phyloP scores from a whole-genome alignment of 495 filamentous ascomycete species.

The Chaetomium cochliodes region DNA sequence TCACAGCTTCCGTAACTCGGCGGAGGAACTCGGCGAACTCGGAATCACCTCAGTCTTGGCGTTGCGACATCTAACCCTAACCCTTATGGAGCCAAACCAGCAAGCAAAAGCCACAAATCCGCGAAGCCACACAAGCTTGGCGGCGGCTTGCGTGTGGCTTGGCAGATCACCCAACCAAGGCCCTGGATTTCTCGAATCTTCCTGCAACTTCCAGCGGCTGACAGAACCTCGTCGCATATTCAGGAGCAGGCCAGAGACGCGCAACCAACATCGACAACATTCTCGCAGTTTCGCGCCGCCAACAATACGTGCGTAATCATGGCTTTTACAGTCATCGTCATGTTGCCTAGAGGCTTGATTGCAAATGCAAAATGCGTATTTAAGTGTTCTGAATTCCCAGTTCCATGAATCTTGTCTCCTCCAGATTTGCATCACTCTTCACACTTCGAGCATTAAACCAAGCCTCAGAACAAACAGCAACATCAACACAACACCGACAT shows the following conservation, averaged over 20 bases:
- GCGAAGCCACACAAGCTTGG: background rate
- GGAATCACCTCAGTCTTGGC: too few relatives aligned
- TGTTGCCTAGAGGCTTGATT: background rate
- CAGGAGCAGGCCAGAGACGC: background rate
- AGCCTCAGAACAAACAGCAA: background rate
- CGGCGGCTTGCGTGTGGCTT: background rate
- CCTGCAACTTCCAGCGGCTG: constrained; percentile 7
- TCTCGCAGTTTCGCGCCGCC: constrained; percentile 17
- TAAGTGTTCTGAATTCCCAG: constrained; percentile 11
- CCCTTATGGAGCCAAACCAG: too few relatives aligned
- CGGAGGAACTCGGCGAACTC: too few relatives aligned
- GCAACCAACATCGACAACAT: constrained; percentile 14
- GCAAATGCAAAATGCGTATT: constrained; percentile 1
- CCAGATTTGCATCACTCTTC: constrained; percentile 1
- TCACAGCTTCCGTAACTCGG: too few relatives aligned
- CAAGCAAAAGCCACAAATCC: too few relatives aligned
- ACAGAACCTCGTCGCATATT: background rate
- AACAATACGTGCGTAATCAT: background rate
- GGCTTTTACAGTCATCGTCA: background rate
- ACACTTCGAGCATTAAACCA: constrained; percentile 1
- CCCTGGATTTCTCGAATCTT: constrained; percentile 9
- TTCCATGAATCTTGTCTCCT: constrained; percentile 16
- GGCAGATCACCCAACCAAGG: background rate
- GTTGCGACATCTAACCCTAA: too few relatives aligned
- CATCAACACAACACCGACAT: background rate